These are phyloP conservation scores for Rhodotorula sp. DNA, from an alignment of 1,284 basidiomycete species.

Conservation along the genomic window DNA sequence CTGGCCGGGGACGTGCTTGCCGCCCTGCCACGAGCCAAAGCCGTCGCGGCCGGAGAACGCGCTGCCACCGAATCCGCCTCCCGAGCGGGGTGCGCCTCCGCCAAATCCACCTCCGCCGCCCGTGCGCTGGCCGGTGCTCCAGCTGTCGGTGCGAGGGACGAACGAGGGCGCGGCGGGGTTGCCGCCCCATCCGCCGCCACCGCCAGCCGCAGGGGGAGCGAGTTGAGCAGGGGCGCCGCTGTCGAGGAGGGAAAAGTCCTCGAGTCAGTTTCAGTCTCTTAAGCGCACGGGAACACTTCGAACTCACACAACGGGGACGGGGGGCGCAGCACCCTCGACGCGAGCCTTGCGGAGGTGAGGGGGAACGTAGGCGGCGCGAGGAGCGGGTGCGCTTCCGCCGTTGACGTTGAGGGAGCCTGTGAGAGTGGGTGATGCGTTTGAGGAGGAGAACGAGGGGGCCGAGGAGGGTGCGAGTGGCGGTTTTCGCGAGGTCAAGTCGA, in stretches of 20 bases:
- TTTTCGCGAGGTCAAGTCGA: no score
- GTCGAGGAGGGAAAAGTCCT: background rate
- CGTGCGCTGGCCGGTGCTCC: conserved; percentile 25
- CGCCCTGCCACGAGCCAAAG: conserved; percentile 82
- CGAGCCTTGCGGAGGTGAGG: conserved; percentile 42
- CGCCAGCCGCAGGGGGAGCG: conserved; percentile 9
- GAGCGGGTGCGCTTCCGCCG: conserved; percentile 17
- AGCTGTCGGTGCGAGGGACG: conserved; percentile 19
- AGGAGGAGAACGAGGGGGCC: background rate
- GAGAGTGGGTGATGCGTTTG: background rate
- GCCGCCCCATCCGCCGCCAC: conserved; percentile 10
- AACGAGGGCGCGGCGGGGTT: conserved; percentile 33
- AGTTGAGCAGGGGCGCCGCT: conserved; percentile 1
- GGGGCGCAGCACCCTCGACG: conserved; percentile 12
- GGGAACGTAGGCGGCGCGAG: conserved; percentile 41
- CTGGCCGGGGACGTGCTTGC: conserved; percentile 74
- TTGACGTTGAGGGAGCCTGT: conserved; percentile 35
- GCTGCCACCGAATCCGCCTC: conserved; percentile 23
- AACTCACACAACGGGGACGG: conserved; percentile 16
- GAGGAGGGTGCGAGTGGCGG: background rate
- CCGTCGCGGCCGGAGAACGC: conserved; percentile 48
- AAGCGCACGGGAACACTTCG: no score
- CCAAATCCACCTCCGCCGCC: conserved; percentile 17
- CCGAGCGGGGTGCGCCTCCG: background rate
- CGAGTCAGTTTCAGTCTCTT: no score